phyloP scores from a whole-genome alignment of 768 basidiomycete genomes.

The Cystofilobasidium macerans region DNA sequence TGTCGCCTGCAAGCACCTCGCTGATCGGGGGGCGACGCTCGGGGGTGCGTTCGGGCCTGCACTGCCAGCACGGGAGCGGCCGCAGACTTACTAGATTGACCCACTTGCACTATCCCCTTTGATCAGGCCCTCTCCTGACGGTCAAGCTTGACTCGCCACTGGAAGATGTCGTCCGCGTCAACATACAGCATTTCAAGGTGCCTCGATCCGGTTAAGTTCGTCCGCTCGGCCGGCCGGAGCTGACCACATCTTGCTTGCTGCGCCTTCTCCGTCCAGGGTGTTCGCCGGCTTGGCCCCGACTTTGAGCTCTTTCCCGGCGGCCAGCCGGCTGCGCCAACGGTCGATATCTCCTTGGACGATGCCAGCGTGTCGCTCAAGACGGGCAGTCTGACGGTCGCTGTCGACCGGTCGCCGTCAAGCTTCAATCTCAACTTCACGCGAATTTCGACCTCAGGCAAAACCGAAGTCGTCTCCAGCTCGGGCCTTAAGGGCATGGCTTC shows the following conservation, averaged over 20 bases:
- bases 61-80: neutral
- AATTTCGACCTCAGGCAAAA: no score
- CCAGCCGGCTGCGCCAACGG: conserved; percentile 43
- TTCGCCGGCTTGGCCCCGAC: conserved; percentile 42
- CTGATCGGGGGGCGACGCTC: conserved; percentile 35
- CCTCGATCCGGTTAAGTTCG: no score
- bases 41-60: conserved; percentile 36
- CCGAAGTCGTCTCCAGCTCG: neutral
- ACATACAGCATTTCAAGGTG: conserved; percentile 34
- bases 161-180: conserved; percentile 37
- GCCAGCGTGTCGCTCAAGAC: conserved; percentile 40
- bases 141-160: conserved; percentile 37
- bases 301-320: conserved; percentile 57
- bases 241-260: neutral
- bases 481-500: conserved; percentile 8
- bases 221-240: conserved; percentile 10
- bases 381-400: conserved; percentile 48
- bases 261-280: conserved; percentile 37
- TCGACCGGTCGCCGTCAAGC: conserved; percentile 46
- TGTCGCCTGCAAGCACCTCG: conserved; percentile 42
- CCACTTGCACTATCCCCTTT: no score
- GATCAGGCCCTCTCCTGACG: conserved; percentile 43
- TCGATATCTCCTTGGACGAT: conserved; percentile 35
- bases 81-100: no score
- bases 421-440: conserved; percentile 48